Conservation (phyloP, 192 early-diverging fungal species). For the Chytriomyces hyalinus region DNA sequence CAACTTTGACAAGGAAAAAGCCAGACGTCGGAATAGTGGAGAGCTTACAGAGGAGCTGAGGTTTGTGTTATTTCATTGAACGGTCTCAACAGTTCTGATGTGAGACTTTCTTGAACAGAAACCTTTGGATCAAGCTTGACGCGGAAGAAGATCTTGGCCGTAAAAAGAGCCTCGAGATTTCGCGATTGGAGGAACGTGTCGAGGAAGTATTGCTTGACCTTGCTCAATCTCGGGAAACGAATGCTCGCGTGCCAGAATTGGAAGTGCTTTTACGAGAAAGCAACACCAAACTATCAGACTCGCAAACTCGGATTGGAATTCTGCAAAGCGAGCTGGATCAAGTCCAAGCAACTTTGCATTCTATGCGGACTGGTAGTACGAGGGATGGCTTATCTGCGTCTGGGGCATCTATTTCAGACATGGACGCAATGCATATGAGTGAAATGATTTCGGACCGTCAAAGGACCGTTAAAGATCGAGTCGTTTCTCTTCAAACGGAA, state of each 20-base stretch:
- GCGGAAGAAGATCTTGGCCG: conserved; percentile 25
- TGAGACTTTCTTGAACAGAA: not conserved
- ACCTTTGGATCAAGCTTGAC: conserved; percentile 23
- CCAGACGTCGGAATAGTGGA: not conserved
- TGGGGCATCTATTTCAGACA: not conserved
- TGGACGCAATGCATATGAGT: conserved; percentile 1
- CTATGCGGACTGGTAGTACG: not conserved
- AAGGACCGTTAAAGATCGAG: not conserved
- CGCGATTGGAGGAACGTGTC: conserved; percentile 23
- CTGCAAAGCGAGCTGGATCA: conserved; percentile 15
- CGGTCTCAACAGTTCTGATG: not conserved
- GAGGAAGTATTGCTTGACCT: conserved; percentile 15
- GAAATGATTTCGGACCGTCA: not conserved
- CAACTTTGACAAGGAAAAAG: not conserved
- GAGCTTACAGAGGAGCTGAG: conserved; percentile 18
- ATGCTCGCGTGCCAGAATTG: conserved; percentile 8
- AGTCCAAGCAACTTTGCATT: not conserved
- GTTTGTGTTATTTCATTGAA: conserved; percentile 3
- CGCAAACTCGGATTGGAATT: conserved; percentile 1
- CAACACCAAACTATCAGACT: not conserved
- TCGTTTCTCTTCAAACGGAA: conserved; percentile 5
- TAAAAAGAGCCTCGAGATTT: conserved; percentile 29
- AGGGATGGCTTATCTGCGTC: not conserved
- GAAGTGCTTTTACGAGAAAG: not conserved
- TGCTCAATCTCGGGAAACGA: conserved; percentile 10